Evolutionary conservation across 495 filamentous ascomycete species (phyloP).

Genomic region (Pyrenula aspistea): DNA sequence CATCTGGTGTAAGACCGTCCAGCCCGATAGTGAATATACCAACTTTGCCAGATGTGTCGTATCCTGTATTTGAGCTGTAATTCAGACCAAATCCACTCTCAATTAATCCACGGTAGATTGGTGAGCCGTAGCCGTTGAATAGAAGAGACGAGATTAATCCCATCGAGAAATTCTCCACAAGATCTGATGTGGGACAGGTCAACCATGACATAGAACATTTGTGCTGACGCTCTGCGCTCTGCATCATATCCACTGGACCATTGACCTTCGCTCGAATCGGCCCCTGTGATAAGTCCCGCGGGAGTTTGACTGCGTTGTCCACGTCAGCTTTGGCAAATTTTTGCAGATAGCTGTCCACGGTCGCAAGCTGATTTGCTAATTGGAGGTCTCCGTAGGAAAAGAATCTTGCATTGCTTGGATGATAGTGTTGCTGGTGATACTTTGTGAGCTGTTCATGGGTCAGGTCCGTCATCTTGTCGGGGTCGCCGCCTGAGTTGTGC

Average conservation of each 20-base stretch:
- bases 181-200: constrained; percentile 67
- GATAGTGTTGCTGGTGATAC: constrained; percentile 86
- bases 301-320: constrained; percentile 61
- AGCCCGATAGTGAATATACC: constrained; percentile 86
- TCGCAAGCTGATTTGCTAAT: constrained; percentile 61
- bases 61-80: constrained; percentile 88
- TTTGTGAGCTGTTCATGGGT: constrained; percentile 74
- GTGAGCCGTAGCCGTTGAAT: constrained; percentile 89
- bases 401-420: constrained; percentile 91
- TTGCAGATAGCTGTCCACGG: constrained; percentile 60
- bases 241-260: constrained; percentile 81
- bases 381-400: constrained; percentile 95
- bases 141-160: constrained; percentile 70
- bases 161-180: constrained; percentile 77
- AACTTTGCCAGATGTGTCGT: constrained; percentile 60
- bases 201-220: constrained; percentile 93
- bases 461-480: constrained; percentile 87
- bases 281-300: constrained; percentile 57
- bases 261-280: constrained; percentile 55
- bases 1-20: constrained; percentile 67
- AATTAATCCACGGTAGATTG: constrained; percentile 80
- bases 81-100: constrained; percentile 85
- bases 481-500: constrained; percentile 93
- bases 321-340: constrained; percentile 55
- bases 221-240: constrained; percentile 72